These are phyloP conservation scores for Setaria viridis DNA, from an alignment of 202 grass and related monocot genomes.

Conservation along the genomic window DNA sequence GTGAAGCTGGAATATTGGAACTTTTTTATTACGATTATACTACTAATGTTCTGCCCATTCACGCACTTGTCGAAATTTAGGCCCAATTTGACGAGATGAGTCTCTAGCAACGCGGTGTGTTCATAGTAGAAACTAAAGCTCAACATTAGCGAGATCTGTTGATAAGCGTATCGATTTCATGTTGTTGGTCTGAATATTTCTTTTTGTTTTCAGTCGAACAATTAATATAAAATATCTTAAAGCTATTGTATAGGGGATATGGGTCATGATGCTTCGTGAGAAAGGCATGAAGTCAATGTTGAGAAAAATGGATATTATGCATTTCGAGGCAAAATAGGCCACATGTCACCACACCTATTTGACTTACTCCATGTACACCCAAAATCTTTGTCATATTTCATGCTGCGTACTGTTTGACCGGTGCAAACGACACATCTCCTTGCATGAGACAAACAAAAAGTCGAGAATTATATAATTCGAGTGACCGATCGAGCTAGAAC, in stretches of 20 bases:
- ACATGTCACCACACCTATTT: conserved; percentile 34
- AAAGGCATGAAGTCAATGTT: background rate
- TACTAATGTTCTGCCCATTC: background rate
- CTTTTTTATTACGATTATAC: background rate
- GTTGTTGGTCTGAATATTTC: too few relatives aligned
- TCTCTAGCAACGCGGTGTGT: background rate
- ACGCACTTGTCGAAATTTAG: background rate
- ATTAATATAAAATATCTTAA: background rate
- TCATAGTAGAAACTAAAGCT: background rate
- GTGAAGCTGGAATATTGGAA: background rate
- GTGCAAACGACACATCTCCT: background rate
- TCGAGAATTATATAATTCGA: background rate
- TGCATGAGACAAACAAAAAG: conserved; percentile 10
- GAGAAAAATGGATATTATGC: background rate
- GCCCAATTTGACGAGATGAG: background rate
- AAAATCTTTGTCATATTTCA: conserved; percentile 53
- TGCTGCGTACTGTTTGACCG: conserved; percentile 41
- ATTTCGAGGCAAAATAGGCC: background rate
- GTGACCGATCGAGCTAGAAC: conserved; percentile 21
- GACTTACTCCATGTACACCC: conserved; percentile 38
- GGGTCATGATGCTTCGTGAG: background rate
- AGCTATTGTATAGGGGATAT: background rate
- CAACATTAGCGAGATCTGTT: background rate
- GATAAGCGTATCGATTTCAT: background rate
- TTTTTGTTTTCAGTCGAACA: background rate